Conservation (phyloP, 352 stramenopile species). For the Globisporangium emineosum region DNA sequence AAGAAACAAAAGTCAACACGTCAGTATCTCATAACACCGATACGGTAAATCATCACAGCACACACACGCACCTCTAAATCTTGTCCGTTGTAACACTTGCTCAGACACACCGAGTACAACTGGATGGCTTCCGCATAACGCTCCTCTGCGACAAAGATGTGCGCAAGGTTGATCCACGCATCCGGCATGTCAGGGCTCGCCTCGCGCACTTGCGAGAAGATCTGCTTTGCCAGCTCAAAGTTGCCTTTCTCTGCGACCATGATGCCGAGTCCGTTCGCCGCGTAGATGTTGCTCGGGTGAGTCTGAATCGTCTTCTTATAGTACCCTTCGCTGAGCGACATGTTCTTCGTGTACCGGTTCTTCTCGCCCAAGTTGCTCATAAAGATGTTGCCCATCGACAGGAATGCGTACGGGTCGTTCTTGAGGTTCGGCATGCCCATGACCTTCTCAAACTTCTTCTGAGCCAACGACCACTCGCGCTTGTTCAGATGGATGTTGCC, state of each 20-base stretch:
- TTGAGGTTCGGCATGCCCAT: constrained; percentile 95
- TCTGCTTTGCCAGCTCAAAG: constrained; percentile 94
- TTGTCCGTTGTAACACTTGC: constrained; percentile 88
- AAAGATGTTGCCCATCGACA: constrained; percentile 98
- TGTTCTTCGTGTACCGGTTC: constrained; percentile 95
- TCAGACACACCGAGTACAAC: constrained; percentile 92
- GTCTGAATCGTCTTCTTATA: constrained; percentile 95
- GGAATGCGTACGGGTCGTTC: constrained; percentile 95
- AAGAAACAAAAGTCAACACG: constrained; percentile 3
- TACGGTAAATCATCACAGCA: background rate
- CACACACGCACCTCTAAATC: constrained; percentile 50
- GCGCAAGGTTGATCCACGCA: constrained; percentile 95
- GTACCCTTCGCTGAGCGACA: constrained; percentile 92
- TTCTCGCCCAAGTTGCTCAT: constrained; percentile 97
- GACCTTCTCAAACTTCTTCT: constrained; percentile 92
- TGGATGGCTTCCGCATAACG: constrained; percentile 95
- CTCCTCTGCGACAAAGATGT: constrained; percentile 96
- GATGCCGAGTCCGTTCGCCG: constrained; percentile 96
- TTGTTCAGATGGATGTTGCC: constrained; percentile 95
- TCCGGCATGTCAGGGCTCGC: constrained; percentile 95
- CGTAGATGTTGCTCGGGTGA: constrained; percentile 94
- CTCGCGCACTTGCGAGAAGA: constrained; percentile 96
- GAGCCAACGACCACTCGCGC: constrained; percentile 93
- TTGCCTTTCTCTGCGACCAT: constrained; percentile 98
- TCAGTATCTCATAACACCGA: background rate